Base-by-base conservation (phyloP, 805 yeast genomes). In the Cyberlindnera galapagoensis region DNA sequence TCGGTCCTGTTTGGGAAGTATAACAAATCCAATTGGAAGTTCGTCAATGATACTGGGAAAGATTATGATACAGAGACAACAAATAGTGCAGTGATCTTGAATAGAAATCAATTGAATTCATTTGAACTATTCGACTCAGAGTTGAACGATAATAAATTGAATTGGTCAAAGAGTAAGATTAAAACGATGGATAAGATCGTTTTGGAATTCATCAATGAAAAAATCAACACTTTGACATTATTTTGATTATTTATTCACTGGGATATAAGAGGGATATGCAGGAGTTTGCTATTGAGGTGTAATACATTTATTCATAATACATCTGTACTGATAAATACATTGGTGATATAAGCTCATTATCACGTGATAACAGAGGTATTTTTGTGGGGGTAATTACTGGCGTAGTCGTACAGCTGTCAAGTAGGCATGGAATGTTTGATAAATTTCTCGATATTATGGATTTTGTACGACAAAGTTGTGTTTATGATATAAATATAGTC, bases 1-100 rank as follows among this genome's bases (percentile, higher is more conserved):
- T 63, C 72, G 4, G 52, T 69, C 18, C 69, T 67, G 30, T 76
- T 76, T 46, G 63, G 71, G 56, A 69, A 62, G 32, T 76, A 78
- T 64, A 67, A 67, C 41, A 60, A 62, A 37, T 63, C 76, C 38
- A 16, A n/a, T 5, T 31, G 23, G 37, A 19, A 4, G 17, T 29
- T 4, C 33, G 26, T 15, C 26, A 30, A 6, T n/a, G 24, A 21
- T 12, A 21, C 24, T 21, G 24, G 12, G 11, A 35, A 31, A 11
- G 16, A 23, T 13, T 15, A 24, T 11, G 25, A 31, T 14, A 11
- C 16, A 3, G 27, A 21, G 11, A 31, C 36, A 16, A 15, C 10
- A 13, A 13, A 8, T 23, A 27, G 42, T 7, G 39, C 39, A 3
- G 42, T 47, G 7, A 31, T 46, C 4, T 18, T 47, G 14, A 47